Conservation (phyloP, 2,329 filamentous ascomycete genomes). For the Huntiella decipiens region DNA sequence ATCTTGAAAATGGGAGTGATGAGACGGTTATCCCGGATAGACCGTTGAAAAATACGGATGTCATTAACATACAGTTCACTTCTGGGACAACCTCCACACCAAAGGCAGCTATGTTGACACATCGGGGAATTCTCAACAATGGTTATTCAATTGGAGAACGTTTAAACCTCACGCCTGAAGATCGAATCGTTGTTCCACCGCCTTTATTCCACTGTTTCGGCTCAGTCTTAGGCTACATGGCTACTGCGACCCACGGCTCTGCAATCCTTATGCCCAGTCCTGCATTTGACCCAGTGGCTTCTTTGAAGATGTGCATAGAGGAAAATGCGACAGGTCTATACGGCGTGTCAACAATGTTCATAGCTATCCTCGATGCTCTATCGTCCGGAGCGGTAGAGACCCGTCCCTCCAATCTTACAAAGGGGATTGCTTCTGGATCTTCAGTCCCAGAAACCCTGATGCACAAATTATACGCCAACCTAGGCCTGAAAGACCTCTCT, state of each 20-base stretch:
- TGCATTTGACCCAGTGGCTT: conserved; percentile 63
- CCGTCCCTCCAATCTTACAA: conserved; percentile 35
- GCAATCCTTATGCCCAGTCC: conserved; percentile 72
- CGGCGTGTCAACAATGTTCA: conserved; percentile 88
- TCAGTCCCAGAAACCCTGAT: conserved; percentile 72
- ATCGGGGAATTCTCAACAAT: conserved; percentile 82
- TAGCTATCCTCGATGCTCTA: conserved; percentile 66
- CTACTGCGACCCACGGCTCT: conserved; percentile 62
- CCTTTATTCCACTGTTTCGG: conserved; percentile 88
- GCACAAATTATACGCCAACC: conserved; percentile 48
- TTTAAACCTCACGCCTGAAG: conserved; percentile 58
- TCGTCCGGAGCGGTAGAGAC: conserved; percentile 20
- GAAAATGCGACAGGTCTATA: conserved; percentile 49
- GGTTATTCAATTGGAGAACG: conserved; percentile 65
- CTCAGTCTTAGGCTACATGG: conserved; percentile 84
- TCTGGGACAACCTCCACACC: conserved; percentile 82
- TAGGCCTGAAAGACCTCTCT: conserved; percentile 67
- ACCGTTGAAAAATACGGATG: conserved; percentile 41
- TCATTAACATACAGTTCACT: conserved; percentile 92
- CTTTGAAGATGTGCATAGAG: conserved; percentile 37
- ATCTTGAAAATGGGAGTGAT: conserved; percentile 20
- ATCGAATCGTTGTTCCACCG: conserved; percentile 69
- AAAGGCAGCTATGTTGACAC: conserved; percentile 79
- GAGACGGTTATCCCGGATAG: conserved; percentile 23
- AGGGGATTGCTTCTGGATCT: conserved; percentile 80